phyloP scores from a whole-genome alignment of 345 rosid genomes.

The Linum trigynum region DNA sequence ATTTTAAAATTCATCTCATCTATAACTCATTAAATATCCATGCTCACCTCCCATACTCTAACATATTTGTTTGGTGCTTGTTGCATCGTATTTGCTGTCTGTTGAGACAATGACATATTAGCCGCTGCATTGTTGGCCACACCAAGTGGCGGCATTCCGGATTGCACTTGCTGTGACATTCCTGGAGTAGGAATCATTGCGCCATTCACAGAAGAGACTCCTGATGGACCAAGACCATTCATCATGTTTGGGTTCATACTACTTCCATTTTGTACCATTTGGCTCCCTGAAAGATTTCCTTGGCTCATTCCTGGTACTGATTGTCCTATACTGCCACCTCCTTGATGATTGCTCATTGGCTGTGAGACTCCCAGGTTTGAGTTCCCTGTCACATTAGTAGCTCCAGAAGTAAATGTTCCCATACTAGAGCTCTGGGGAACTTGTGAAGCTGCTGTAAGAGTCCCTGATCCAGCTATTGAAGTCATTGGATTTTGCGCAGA shows the following conservation, averaged over 20 bases:
- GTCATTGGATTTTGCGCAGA: constrained; percentile 60
- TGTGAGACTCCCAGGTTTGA: constrained; percentile 69
- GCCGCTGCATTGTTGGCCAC: constrained; percentile 50
- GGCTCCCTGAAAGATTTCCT: constrained; percentile 69
- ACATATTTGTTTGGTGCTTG: constrained; percentile 72
- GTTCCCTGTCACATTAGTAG: constrained; percentile 53
- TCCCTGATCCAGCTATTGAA: constrained; percentile 57
- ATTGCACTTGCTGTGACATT: constrained; percentile 63
- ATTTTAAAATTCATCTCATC: constrained; percentile 1
- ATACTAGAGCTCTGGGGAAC: constrained; percentile 47
- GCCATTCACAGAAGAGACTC: constrained; percentile 57
- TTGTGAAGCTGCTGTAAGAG: constrained; percentile 55
- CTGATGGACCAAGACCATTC: constrained; percentile 60
- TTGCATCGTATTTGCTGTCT: constrained; percentile 57
- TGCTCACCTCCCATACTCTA: constrained; percentile 92
- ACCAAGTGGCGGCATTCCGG: constrained; percentile 60
- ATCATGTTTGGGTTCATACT: constrained; percentile 70
- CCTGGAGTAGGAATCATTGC: constrained; percentile 92
- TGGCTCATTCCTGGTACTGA: constrained; percentile 58
- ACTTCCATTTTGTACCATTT: constrained; percentile 70
- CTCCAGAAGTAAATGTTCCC: constrained; percentile 46
- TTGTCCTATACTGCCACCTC: constrained; percentile 41
- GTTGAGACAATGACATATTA: constrained; percentile 66
- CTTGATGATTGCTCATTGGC: constrained; percentile 52
- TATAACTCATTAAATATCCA: not conserved